These are phyloP conservation scores for Coelastrella sp. DNA, from an alignment of 139 green algal genomes.

Conservation along the genomic window DNA sequence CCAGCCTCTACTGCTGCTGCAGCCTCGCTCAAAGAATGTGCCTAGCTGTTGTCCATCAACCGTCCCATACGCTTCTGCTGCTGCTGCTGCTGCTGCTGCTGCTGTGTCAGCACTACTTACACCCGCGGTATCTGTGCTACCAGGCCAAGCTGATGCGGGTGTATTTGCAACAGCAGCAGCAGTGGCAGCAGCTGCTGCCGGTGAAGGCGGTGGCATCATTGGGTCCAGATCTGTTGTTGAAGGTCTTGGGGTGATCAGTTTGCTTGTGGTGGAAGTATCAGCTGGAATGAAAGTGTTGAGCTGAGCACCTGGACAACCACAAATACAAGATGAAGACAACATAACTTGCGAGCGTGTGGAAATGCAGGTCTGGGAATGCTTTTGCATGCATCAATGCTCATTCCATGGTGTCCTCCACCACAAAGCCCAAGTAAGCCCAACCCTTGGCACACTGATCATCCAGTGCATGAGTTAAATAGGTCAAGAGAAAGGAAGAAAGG, in stretches of 20 bases:
- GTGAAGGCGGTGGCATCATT: background rate
- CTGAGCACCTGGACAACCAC: background rate
- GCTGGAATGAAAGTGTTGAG: background rate
- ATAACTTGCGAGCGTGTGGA: background rate
- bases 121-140: background rate
- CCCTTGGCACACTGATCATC: no score
- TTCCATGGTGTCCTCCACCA: no score
- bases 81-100: slow-evolving; percentile 27
- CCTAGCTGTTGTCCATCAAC: background rate
- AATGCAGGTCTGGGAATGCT: background rate
- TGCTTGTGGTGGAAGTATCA: background rate
- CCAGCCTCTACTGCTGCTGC: slow-evolving; percentile 38
- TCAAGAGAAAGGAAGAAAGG: no score
- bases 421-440: no score
- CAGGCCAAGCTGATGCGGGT: background rate
- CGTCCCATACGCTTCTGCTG: background rate
- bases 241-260: background rate
- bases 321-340: background rate
- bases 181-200: slow-evolving; percentile 12
- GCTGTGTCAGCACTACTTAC: background rate
- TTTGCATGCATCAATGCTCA: no score
- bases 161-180: background rate
- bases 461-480: no score
- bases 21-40: slow-evolving; percentile 13
- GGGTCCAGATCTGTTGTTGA: background rate